These are phyloP conservation scores for Acacia acuminata DNA, from an alignment of 306 rosid genomes.

Conservation along the genomic window DNA sequence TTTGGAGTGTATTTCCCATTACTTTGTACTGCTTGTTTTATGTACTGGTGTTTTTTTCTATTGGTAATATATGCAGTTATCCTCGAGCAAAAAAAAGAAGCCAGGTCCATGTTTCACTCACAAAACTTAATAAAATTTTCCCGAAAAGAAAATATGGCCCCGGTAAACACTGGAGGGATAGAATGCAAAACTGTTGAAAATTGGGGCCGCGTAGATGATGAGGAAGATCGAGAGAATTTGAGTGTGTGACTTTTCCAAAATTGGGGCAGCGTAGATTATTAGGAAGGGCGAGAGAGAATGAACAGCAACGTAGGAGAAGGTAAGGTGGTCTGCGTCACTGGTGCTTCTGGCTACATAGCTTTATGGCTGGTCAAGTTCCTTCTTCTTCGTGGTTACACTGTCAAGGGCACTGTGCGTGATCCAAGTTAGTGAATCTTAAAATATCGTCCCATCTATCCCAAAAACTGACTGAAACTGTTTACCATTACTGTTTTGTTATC, in stretches of 20 bases:
- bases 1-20: too few relatives aligned
- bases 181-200: too few relatives aligned
- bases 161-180: too few relatives aligned
- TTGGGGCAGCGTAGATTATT: neutral
- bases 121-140: too few relatives aligned
- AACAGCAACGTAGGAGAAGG: neutral
- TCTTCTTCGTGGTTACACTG: neutral
- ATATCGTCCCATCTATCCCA: neutral
- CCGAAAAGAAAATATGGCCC: too few relatives aligned
- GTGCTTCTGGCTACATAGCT: neutral
- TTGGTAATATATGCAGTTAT: too few relatives aligned
- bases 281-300: neutral
- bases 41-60: too few relatives aligned
- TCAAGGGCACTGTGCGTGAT: neutral
- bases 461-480: neutral
- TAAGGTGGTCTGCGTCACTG: neutral
- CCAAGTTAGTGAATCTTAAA: neutral
- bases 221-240: too few relatives aligned
- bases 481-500: neutral
- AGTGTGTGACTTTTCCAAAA: neutral
- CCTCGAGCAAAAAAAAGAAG: too few relatives aligned
- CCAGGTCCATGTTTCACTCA: too few relatives aligned
- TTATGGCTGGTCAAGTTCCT: slow-evolving; percentile 3
- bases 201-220: too few relatives aligned
- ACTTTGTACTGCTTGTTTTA: too few relatives aligned